Base-by-base conservation (phyloP, 2,329 filamentous ascomycete genomes). In the Colletotrichum paranaense region DNA sequence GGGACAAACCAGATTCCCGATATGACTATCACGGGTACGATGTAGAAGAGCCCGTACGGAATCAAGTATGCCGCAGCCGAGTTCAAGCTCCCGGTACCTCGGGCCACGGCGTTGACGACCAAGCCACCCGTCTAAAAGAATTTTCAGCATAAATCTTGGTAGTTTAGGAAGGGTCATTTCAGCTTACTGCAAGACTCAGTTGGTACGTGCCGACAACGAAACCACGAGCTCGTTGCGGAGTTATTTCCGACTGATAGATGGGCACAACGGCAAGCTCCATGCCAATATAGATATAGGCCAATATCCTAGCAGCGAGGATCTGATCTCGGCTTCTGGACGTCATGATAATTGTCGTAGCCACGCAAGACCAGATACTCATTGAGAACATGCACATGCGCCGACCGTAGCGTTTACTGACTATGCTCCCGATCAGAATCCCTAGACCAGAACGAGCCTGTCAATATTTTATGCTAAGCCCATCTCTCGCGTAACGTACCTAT, bases 241-340 rank as follows among this genome's bases (percentile, higher is more conserved):
- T 77, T 32, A 82, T 76, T 74, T 83, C 82, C 0, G 81, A 81
- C 66, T 83, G 81, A 12, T 79, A 81, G 0, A 80, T 77, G 0
- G 83, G 84, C 0, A 84, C 80, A 3, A 81, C 76, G 0, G 83
- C 79, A 11, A 84, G 77, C 71, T 84, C 83, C 79, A 83, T 84
- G 16, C 82, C 83, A 38, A 84, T 77, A 59, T 84, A 84, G 24
- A 81, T 63, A 62, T 83, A 84, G 49, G 82, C 81, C 4, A 84
- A 76, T 7, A 82, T 81, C 3, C 82, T 78, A 1, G 76, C 82
- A 3, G 78, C 79, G 58, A 84, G 74, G 19, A 82, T 81, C 65
- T 84, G 81, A 1, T 75, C 73, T 4, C 67, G 75, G 19, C 52
- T 77, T 14, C 76, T 72, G 6, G 82, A 79, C 0, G 82, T 83